Evolutionary conservation across 2,329 filamentous ascomycete species (phyloP).

Genomic region (Teratosphaeria gauchensis): DNA sequence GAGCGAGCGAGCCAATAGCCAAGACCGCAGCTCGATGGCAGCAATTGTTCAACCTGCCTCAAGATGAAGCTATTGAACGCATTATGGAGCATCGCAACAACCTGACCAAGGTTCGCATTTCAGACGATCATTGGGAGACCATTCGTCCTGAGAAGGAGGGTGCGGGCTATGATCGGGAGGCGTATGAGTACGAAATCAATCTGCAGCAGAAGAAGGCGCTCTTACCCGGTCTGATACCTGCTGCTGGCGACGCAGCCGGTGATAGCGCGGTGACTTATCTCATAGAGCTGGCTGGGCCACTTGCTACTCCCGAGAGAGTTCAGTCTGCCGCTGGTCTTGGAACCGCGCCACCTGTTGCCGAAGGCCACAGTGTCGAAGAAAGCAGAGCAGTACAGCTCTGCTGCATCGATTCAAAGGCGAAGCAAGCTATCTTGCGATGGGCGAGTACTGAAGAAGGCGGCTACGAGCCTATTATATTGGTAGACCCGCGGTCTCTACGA

Average conservation of each 20-base stretch:
- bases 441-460: constrained; percentile 12
- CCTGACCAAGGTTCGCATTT: constrained; percentile 24
- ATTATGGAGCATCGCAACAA: constrained; percentile 27
- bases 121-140: constrained; percentile 28
- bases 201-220: constrained; percentile 20
- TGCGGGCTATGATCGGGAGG: constrained; percentile 29
- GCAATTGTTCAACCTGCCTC: constrained; percentile 24
- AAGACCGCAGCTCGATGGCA: constrained; percentile 27
- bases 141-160: constrained; percentile 23
- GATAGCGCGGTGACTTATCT: constrained; percentile 14
- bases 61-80: constrained; percentile 22
- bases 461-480: constrained; percentile 17
- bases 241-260: constrained; percentile 8
- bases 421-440: constrained; percentile 15
- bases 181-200: constrained; percentile 30
- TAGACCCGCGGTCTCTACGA: constrained; percentile 15
- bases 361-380: constrained; percentile 18
- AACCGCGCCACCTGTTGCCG: constrained; percentile 17
- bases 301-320: constrained; percentile 19
- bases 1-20: constrained; percentile 11
- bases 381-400: constrained; percentile 19
- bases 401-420: constrained; percentile 18
- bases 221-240: constrained; percentile 11
- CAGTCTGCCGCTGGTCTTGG: constrained; percentile 22
- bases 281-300: constrained; percentile 22